A percentile compares a stretch with the other conserved stretches of the same genome.
Evolutionary conservation across 176 grass and related monocot genomes (phyloP).

Genomic region (Cenchrus fungigraminus): DNA sequence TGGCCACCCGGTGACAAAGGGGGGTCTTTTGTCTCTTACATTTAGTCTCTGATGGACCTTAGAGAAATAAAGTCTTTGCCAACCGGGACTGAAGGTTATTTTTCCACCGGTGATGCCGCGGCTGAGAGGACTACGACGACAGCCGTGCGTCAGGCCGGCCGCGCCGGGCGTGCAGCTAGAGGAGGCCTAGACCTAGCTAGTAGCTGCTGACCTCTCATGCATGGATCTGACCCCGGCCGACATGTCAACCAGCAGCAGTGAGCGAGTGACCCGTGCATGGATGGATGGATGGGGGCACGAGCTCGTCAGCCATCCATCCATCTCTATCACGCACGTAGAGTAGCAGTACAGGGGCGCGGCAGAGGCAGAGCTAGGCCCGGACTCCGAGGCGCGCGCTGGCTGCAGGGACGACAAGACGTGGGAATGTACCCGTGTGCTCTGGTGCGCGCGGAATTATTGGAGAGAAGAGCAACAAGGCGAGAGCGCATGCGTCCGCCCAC

Average conservation of each 20-base stretch:
- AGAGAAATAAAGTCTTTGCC: no score
- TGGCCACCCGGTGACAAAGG: no score
- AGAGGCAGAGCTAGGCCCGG: not conserved
- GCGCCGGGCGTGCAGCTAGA: no score
- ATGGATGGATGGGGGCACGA: not conserved
- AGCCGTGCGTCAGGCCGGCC: no score
- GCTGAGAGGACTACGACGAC: no score
- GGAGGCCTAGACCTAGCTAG: no score
- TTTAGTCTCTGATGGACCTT: no score
- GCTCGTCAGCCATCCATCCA: conserved; percentile 4
- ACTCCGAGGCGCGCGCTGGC: not conserved
- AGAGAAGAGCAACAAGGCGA: not conserved
- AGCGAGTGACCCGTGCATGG: conserved; percentile 24
- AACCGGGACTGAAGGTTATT: no score
- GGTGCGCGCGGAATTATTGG: conserved; percentile 37
- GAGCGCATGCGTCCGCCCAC: conserved; percentile 18
- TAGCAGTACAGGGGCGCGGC: not conserved
- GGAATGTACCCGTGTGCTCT: conserved; percentile 42
- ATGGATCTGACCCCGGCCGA: not conserved
- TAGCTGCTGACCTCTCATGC: no score
- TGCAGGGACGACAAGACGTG: conserved; percentile 38
- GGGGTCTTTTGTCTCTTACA: no score
- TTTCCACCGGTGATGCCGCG: no score
- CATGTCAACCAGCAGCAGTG: conserved; percentile 35
- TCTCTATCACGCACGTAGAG: no score